phyloP scores from a whole-genome alignment of 2,329 filamentous ascomycete genomes.

The Acephala macrosclerotiorum region DNA sequence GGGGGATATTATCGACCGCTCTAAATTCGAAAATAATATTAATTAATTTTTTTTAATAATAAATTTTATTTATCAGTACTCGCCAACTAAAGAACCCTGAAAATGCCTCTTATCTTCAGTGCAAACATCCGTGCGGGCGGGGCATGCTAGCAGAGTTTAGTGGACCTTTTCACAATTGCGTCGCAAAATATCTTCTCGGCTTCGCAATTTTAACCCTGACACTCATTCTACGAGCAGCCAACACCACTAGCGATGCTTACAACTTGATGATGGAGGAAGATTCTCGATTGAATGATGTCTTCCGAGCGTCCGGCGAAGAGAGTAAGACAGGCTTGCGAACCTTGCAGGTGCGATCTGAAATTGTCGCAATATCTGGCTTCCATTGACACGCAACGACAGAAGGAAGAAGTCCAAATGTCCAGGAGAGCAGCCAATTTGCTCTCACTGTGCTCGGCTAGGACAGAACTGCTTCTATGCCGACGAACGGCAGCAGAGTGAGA shows the following conservation, averaged over 20 bases:
- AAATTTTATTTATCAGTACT: too few relatives aligned
- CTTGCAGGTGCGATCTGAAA: slow-evolving; percentile 43
- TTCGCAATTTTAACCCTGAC: neutral
- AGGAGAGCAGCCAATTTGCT: slow-evolving; percentile 57
- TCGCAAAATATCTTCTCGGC: neutral
- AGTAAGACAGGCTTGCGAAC: slow-evolving; percentile 46
- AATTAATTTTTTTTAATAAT: too few relatives aligned
- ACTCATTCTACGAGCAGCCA: neutral
- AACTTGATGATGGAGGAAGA: neutral
- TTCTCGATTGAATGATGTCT: slow-evolving; percentile 23
- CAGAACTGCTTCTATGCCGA: slow-evolving; percentile 55
- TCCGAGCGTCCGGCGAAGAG: slow-evolving; percentile 42
- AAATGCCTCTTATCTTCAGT: neutral
- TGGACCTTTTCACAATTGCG: neutral
- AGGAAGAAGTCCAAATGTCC: slow-evolving; percentile 60
- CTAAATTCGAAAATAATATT: too few relatives aligned
- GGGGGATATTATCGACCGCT: too few relatives aligned
- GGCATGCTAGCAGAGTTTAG: neutral
- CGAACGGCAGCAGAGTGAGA: slow-evolving; percentile 28
- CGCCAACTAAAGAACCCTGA: neutral
- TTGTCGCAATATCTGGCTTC: neutral
- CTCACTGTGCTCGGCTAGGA: slow-evolving; percentile 55
- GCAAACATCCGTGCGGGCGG: neutral
- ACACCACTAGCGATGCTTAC: neutral
- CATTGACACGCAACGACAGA: slow-evolving; percentile 41